Evolutionary conservation across 345 rosid species (phyloP).

Genomic region (Microthlaspi erraticum): DNA sequence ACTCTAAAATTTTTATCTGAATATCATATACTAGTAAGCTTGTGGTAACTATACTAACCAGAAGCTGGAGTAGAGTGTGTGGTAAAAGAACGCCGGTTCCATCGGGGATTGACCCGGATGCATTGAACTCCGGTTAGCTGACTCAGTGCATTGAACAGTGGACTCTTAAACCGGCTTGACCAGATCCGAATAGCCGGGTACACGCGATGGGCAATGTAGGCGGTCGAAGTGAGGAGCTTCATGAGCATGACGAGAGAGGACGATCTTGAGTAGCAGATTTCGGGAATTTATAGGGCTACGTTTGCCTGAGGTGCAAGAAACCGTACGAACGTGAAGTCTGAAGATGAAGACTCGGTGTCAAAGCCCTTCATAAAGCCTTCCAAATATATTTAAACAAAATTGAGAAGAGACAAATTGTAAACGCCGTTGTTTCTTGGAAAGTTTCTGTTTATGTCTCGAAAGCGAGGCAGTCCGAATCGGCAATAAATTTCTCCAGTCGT

Average conservation of each 20-base stretch:
- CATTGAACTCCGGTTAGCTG: slow-evolving; percentile 41
- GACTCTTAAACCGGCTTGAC: slow-evolving; percentile 29
- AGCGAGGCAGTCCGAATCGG: too few species aligned
- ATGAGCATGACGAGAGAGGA: slow-evolving; percentile 49
- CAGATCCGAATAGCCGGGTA: slow-evolving; percentile 40
- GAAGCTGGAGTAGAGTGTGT: too few species aligned
- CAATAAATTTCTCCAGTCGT: neutral
- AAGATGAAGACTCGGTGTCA: slow-evolving; percentile 20
- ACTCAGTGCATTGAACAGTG: slow-evolving; percentile 49
- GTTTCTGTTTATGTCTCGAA: neutral
- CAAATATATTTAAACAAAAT: neutral
- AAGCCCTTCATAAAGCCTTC: slow-evolving; percentile 59
- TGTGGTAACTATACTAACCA: too few species aligned
- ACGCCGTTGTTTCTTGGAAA: neutral
- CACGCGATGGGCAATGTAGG: slow-evolving; percentile 38
- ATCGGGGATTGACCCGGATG: neutral
- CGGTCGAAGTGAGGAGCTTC: slow-evolving; percentile 54
- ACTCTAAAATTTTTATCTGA: slow-evolving; percentile 3
- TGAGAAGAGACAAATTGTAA: neutral
- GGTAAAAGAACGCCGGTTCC: slow-evolving; percentile 36
- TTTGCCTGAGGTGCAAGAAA: slow-evolving; percentile 35
- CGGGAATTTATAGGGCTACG: slow-evolving; percentile 17
- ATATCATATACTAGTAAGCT: neutral
- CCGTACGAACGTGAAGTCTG: slow-evolving; percentile 26
- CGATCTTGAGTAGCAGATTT: slow-evolving; percentile 16